A percentile compares a stretch with the other conserved stretches of the same genome.
phyloP scores from a whole-genome alignment of 441 rosid genomes.

The Gossypium schwendimanii region DNA sequence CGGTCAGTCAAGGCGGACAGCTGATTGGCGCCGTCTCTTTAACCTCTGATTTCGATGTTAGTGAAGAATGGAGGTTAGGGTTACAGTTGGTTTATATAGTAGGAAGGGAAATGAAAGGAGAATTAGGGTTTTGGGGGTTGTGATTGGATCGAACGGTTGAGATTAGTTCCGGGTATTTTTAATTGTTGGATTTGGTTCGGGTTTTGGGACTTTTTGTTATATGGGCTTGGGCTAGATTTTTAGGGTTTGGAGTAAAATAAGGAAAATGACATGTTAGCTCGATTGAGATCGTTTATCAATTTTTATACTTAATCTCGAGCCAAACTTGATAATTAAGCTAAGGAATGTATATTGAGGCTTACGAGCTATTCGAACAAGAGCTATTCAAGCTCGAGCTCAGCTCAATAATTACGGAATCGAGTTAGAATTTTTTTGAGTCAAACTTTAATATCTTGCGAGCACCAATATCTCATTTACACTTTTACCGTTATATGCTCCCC shows the following conservation, averaged over 20 bases:
- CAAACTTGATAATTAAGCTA: too few relatives aligned
- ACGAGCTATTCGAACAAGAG: too few relatives aligned
- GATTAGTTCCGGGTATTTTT: not conserved
- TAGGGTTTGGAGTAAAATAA: not conserved
- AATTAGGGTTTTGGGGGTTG: constrained; percentile 7
- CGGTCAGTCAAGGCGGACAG: constrained; percentile 81
- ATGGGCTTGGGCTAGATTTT: not conserved
- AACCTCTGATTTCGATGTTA: constrained; percentile 31
- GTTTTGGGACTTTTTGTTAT: constrained; percentile 6
- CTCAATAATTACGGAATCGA: too few relatives aligned
- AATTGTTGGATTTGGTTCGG: constrained; percentile 10
- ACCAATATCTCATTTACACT: too few relatives aligned
- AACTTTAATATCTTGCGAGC: too few relatives aligned
- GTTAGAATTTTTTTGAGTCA: too few relatives aligned
- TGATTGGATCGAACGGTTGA: constrained; percentile 49
- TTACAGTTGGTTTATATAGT: constrained; percentile 16
- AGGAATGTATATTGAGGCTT: too few relatives aligned
- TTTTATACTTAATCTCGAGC: too few relatives aligned
- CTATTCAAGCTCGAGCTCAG: too few relatives aligned
- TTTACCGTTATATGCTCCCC: too few relatives aligned
- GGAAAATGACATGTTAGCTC: not conserved
- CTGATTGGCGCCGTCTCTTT: constrained; percentile 63
- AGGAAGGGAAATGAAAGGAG: not conserved
- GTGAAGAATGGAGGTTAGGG: not conserved
- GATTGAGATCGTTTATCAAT: too few relatives aligned